Percentiles rank a stretch among this genome's conserved stretches.
These are phyloP conservation scores for Thyridium curvatum DNA, from an alignment of 2,329 filamentous ascomycete species.

Conservation along the genomic window DNA sequence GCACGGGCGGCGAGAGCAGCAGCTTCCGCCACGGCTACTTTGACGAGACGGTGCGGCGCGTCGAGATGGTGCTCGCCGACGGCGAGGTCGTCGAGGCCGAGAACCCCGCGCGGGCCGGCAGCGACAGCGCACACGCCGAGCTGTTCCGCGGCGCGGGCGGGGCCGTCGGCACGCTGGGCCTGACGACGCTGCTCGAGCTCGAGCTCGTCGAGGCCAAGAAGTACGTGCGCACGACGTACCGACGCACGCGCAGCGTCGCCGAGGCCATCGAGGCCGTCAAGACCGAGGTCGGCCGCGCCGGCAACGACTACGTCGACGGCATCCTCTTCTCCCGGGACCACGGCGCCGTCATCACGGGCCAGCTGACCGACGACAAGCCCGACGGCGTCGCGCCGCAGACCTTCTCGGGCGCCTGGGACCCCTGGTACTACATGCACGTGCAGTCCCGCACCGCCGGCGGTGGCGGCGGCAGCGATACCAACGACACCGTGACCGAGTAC, in stretches of 20 bases:
- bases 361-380: conserved; percentile 48
- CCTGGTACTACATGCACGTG: conserved; percentile 74
- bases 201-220: conserved; percentile 52
- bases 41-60: conserved; percentile 53
- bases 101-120: conserved; percentile 16
- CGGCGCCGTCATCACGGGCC: conserved; percentile 62
- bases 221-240: conserved; percentile 59
- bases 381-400: conserved; percentile 36
- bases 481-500: conserved; percentile 37
- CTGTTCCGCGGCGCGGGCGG: conserved; percentile 62
- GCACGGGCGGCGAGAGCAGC: conserved; percentile 64
- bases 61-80: conserved; percentile 65
- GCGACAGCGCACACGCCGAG: conserved; percentile 28
- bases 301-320: conserved; percentile 66
- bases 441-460: conserved; percentile 39
- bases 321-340: conserved; percentile 58
- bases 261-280: conserved; percentile 42
- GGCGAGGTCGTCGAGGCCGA: conserved; percentile 54
- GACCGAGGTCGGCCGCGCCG: conserved; percentile 33
- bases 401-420: conserved; percentile 54
- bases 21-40: conserved; percentile 69
- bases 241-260: conserved; percentile 40
- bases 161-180: conserved; percentile 61
- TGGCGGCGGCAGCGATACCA: too few relatives aligned
- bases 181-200: conserved; percentile 62